These are phyloP conservation scores for Aspergillus biplanus DNA, from an alignment of 495 filamentous ascomycete species.

Conservation along the genomic window DNA sequence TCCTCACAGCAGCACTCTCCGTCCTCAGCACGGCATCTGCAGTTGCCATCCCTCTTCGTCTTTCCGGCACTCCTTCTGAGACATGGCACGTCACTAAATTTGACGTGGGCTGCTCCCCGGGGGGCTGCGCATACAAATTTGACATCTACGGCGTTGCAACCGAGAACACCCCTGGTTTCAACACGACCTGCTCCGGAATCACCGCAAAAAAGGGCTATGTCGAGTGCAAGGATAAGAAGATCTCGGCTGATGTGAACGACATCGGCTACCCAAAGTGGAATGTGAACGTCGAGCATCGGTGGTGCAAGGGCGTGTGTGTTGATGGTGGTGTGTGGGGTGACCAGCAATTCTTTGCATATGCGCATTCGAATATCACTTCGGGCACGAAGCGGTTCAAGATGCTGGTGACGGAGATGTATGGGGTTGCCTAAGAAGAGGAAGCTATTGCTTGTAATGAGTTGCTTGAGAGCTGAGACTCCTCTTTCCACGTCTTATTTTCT, in stretches of 20 bases:
- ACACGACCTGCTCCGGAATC: constrained; percentile 44
- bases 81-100: constrained; percentile 42
- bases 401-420: constrained; percentile 32
- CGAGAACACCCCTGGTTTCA: constrained; percentile 43
- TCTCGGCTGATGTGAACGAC: constrained; percentile 33
- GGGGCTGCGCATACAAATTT: constrained; percentile 42
- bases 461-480: neutral
- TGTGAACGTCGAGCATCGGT: constrained; percentile 40
- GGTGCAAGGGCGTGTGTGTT: constrained; percentile 25
- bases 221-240: constrained; percentile 31
- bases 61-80: constrained; percentile 29
- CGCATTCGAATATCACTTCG: constrained; percentile 26
- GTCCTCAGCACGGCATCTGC: constrained; percentile 30
- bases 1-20: constrained; percentile 38
- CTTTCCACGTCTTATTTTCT: too few species aligned
- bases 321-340: constrained; percentile 8
- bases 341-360: constrained; percentile 26
- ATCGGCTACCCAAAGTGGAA: constrained; percentile 35
- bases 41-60: constrained; percentile 5
- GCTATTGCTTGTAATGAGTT: too few species aligned
- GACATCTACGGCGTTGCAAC: constrained; percentile 35
- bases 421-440: constrained; percentile 26
- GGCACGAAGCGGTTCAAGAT: constrained; percentile 25
- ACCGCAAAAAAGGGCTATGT: constrained; percentile 27
- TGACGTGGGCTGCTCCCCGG: constrained; percentile 38